These are phyloP conservation scores for Fusarium nelsonii DNA, from an alignment of 2,329 filamentous ascomycete species.

Conservation along the genomic window DNA sequence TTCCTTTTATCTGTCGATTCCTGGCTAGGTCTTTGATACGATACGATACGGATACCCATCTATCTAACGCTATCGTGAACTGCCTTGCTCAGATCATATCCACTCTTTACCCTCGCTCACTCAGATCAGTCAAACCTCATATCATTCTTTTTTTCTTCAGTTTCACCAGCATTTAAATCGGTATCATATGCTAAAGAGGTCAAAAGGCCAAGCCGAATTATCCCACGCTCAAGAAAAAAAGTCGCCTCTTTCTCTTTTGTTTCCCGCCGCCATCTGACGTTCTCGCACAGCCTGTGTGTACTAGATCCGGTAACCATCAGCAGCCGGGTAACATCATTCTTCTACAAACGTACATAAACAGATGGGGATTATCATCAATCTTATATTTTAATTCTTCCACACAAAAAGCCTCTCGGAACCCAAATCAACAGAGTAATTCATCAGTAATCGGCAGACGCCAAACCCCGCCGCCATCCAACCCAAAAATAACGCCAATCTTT, in stretches of 20 bases:
- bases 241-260: conserved; percentile 21
- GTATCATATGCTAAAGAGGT: conserved; percentile 18
- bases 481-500: conserved; percentile 20
- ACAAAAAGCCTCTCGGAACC: neutral
- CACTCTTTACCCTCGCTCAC: conserved; percentile 12
- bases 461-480: conserved; percentile 28
- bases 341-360: conserved; percentile 29
- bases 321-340: conserved; percentile 32
- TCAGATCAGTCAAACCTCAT: conserved; percentile 27
- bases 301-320: conserved; percentile 40
- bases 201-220: conserved; percentile 8
- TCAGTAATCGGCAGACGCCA: conserved; percentile 30
- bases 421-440: conserved; percentile 13
- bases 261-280: conserved; percentile 28
- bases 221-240: conserved; percentile 2
- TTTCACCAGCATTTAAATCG: neutral
- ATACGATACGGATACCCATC: conserved; percentile 17
- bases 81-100: conserved; percentile 38
- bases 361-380: conserved; percentile 15
- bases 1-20: conserved; percentile 32
- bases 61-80: conserved; percentile 24
- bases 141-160: conserved; percentile 7
- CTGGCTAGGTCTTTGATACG: conserved; percentile 13
- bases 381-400: conserved; percentile 6
- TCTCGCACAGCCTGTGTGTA: conserved; percentile 29